phyloP scores from a whole-genome alignment of 352 stramenopile genomes.

The Pythium grandisporangium region DNA sequence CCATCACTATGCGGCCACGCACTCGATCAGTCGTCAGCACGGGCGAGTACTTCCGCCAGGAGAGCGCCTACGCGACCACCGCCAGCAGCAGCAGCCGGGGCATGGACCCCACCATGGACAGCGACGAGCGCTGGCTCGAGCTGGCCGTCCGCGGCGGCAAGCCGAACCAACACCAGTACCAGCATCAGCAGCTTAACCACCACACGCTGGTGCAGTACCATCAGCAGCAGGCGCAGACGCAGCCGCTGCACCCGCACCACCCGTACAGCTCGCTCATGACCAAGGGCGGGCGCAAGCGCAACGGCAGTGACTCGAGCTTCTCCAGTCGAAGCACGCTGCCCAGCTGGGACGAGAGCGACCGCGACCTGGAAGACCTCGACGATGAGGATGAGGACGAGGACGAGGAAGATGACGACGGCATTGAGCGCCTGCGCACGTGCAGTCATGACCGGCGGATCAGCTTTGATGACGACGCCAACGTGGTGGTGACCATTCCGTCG shows the following conservation, averaged over 20 bases:
- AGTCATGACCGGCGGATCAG: slow-evolving; percentile 69
- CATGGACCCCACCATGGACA: no score
- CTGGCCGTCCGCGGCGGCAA: slow-evolving; percentile 21
- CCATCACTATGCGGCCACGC: slow-evolving; percentile 49
- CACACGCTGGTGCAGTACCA: neutral
- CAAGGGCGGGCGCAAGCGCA: slow-evolving; percentile 20
- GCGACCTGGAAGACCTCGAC: slow-evolving; percentile 21
- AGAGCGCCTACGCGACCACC: slow-evolving; percentile 12
- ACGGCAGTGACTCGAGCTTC: slow-evolving; percentile 22
- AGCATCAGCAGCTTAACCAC: neutral
- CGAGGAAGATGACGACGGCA: slow-evolving; percentile 15
- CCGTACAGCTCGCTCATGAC: slow-evolving; percentile 17
- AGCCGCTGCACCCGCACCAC: slow-evolving; percentile 2
- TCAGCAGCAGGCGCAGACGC: slow-evolving; percentile 3
- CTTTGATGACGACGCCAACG: slow-evolving; percentile 61
- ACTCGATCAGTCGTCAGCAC: slow-evolving; percentile 66
- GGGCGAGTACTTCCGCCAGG: slow-evolving; percentile 63
- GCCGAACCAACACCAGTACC: neutral
- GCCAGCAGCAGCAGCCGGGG: slow-evolving; percentile 26
- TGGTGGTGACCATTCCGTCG: slow-evolving; percentile 64
- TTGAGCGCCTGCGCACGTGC: slow-evolving; percentile 45
- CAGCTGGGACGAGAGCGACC: slow-evolving; percentile 32
- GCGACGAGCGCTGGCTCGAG: slow-evolving; percentile 39
- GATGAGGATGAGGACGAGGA: slow-evolving; percentile 49
- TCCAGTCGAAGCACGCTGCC: slow-evolving; percentile 29